Conservation (phyloP, 441 rosid species). For the Jatropha multifida region DNA sequence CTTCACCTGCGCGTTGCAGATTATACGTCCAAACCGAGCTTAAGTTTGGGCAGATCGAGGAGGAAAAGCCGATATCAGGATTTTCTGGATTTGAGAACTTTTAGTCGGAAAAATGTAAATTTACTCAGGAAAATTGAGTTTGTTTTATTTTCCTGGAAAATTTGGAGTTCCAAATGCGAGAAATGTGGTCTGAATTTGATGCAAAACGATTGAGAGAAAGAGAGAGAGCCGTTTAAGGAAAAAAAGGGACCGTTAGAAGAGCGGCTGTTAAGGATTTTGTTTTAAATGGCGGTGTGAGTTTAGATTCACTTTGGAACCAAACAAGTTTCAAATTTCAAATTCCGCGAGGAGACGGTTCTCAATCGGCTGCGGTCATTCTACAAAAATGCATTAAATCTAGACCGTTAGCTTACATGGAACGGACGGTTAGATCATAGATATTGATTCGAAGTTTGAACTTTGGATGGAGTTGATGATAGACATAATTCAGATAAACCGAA, state of each 20-base stretch:
- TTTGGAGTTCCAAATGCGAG: conserved; percentile 20
- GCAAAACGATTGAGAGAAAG: conserved; percentile 7
- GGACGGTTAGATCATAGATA: too few relatives aligned
- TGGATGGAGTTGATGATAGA: too few relatives aligned
- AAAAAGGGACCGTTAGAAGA: conserved; percentile 52
- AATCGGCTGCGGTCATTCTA: conserved; percentile 2
- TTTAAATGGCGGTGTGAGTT: conserved; percentile 5
- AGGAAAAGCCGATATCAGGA: not conserved
- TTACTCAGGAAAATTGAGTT: conserved; percentile 16
- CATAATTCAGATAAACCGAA: too few relatives aligned
- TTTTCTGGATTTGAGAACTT: not conserved
- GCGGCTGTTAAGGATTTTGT: conserved; percentile 32
- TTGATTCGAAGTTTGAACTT: too few relatives aligned
- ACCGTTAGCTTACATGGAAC: too few relatives aligned
- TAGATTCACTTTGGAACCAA: not conserved
- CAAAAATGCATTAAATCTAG: not conserved
- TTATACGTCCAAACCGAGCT: not conserved
- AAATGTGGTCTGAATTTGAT: conserved; percentile 30
- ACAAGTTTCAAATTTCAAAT: conserved; percentile 17
- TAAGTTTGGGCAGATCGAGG: not conserved
- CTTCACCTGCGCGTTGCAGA: not conserved
- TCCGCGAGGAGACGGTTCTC: not conserved
- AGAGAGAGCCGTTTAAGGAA: conserved; percentile 40
- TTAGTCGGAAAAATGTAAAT: not conserved
- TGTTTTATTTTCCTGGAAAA: conserved; percentile 15